A percentile compares a stretch with the other conserved stretches of the same genome.
These are phyloP conservation scores for Populus hybrid DNA, from an alignment of 441 rosid species.

Conservation along the genomic window DNA sequence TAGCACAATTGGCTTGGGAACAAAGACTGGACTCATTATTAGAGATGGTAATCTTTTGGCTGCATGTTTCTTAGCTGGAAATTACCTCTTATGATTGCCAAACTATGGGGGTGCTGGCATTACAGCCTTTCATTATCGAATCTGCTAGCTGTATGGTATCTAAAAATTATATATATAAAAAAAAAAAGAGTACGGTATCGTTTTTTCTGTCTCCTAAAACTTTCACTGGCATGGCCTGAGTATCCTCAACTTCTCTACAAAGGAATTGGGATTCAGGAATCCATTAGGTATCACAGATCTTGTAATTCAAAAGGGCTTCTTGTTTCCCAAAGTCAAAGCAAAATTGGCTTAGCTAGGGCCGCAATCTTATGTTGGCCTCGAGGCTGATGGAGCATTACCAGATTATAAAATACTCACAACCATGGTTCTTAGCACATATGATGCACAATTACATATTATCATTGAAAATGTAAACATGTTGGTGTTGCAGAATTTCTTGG, in stretches of 20 bases:
- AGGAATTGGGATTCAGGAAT: neutral
- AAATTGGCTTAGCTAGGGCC: neutral
- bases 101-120: neutral
- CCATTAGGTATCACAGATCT: neutral
- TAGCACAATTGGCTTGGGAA: conserved; percentile 2
- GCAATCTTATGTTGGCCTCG: neutral
- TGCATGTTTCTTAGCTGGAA: conserved; percentile 2
- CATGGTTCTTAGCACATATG: neutral
- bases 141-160: neutral
- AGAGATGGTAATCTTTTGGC: neutral
- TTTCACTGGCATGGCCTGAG: neutral
- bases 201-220: neutral
- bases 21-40: conserved; percentile 2
- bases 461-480: neutral
- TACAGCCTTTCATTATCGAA: neutral
- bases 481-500: neutral
- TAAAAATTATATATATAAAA: neutral
- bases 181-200: neutral
- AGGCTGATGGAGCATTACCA: neutral
- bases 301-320: conserved; percentile 8
- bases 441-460: neutral
- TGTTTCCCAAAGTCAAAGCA: neutral
- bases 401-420: neutral
- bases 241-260: neutral
- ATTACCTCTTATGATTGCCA: neutral